Percentiles rank a stretch among this genome's conserved stretches.
Conservation (phyloP, 116 monocot species). For the Posidonia oceanica region DNA sequence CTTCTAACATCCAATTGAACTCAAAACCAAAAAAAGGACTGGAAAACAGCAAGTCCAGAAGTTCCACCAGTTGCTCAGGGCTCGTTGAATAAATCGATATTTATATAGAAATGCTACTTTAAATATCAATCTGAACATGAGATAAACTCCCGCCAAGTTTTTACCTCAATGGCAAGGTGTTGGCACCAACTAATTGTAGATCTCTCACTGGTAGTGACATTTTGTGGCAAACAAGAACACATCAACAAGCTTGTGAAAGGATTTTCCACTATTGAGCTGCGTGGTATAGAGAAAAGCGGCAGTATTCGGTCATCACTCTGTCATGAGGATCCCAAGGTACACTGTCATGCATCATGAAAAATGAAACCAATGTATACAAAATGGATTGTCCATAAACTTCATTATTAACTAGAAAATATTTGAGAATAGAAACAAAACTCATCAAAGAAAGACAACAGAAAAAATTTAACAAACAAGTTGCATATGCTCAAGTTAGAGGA, state of each 20-base stretch:
- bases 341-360: background rate
- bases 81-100: too few relatives aligned
- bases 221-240: slow-evolving; percentile 41
- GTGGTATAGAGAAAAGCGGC: slow-evolving; percentile 67
- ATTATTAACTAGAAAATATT: too few relatives aligned
- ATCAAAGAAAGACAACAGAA: too few relatives aligned
- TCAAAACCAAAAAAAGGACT: too few relatives aligned
- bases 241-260: slow-evolving; percentile 91
- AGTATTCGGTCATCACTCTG: slow-evolving; percentile 64
- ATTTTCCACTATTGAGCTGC: slow-evolving; percentile 62
- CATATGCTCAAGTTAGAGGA: too few relatives aligned
- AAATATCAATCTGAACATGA: background rate
- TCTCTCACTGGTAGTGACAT: slow-evolving; percentile 15
- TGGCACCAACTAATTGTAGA: slow-evolving; percentile 62
- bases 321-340: background rate
- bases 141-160: background rate
- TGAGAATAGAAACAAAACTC: too few relatives aligned
- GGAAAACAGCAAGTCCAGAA: too few relatives aligned
- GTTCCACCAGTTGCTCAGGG: too few relatives aligned
- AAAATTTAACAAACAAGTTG: too few relatives aligned
- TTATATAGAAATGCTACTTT: background rate
- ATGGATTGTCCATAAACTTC: too few relatives aligned
- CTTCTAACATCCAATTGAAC: too few relatives aligned
- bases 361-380: background rate
- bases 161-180: slow-evolving; percentile 80